Conservation (phyloP, 352 stramenopile genomes). For the Pelagophyceae sp. region DNA sequence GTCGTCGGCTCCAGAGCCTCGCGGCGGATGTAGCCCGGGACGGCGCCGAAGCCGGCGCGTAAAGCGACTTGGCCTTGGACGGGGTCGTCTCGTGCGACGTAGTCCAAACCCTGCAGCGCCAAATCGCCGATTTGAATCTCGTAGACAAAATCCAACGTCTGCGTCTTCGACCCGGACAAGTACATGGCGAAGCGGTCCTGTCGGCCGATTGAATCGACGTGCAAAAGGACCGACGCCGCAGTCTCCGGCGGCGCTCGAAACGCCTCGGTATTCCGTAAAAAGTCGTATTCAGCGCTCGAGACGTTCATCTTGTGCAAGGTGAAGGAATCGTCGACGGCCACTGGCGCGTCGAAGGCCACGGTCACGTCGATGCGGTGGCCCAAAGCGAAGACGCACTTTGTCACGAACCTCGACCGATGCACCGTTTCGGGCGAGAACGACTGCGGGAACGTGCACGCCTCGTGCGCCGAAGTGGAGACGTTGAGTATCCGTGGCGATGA, state of each 20-base stretch:
- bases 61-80: neutral
- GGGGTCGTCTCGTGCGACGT: neutral
- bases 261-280: neutral
- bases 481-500: constrained; percentile 41
- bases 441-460: neutral
- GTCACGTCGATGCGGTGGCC: constrained; percentile 58
- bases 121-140: neutral
- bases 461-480: constrained; percentile 42
- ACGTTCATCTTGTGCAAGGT: no score
- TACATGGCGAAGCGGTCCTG: neutral
- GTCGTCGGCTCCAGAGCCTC: neutral
- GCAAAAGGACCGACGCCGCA: neutral
- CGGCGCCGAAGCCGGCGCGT: neutral
- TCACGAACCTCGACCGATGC: constrained; percentile 33
- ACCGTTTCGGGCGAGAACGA: constrained; percentile 28
- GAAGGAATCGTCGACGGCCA: constrained; percentile 38
- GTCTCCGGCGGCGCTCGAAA: neutral
- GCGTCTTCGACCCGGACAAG: neutral
- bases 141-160: constrained; percentile 9
- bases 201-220: neutral
- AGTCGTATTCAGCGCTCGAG: neutral
- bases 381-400: constrained; percentile 49
- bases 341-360: constrained; percentile 57
- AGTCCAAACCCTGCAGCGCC: neutral
- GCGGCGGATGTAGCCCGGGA: neutral